Conservation (phyloP, 768 basidiomycete genomes). For the Amanita polypyramis region DNA sequence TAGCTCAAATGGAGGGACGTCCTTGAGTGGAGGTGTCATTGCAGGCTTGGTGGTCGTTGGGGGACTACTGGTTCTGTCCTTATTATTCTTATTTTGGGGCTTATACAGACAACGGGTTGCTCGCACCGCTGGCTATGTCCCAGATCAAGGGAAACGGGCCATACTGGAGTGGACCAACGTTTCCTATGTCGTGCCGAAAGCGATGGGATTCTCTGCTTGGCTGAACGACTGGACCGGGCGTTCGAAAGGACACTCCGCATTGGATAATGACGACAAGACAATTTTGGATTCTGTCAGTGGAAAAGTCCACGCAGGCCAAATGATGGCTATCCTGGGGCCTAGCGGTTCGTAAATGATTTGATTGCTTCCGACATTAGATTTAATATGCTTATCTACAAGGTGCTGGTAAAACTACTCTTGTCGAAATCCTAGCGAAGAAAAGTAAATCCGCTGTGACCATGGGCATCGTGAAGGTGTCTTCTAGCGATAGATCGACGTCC, state of each 20-base stretch:
- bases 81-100: slow-evolving; percentile 55
- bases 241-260: slow-evolving; percentile 9
- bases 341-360: slow-evolving; percentile 42
- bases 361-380: not conserved
- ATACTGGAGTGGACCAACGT: slow-evolving; percentile 55
- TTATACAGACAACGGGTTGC: slow-evolving; percentile 52
- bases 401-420: slow-evolving; percentile 85
- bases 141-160: not conserved
- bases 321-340: slow-evolving; percentile 90
- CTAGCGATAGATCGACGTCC: slow-evolving; percentile 16
- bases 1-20: slow-evolving; percentile 22
- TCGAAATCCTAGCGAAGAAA: slow-evolving; percentile 85
- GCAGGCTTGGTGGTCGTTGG: slow-evolving; percentile 86
- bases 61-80: slow-evolving; percentile 42
- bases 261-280: slow-evolving; percentile 39
- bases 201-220: slow-evolving; percentile 10
- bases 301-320: slow-evolving; percentile 62
- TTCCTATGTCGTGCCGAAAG: slow-evolving; percentile 46
- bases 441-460: slow-evolving; percentile 59
- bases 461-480: slow-evolving; percentile 54
- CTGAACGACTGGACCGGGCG: slow-evolving; percentile 7
- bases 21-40: slow-evolving; percentile 75
- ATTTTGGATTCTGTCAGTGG: slow-evolving; percentile 68
- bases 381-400: slow-evolving; percentile 24
- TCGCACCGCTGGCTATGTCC: slow-evolving; percentile 17